Base-by-base conservation (phyloP, 345 rosid genomes). In the Citrus hindsii region DNA sequence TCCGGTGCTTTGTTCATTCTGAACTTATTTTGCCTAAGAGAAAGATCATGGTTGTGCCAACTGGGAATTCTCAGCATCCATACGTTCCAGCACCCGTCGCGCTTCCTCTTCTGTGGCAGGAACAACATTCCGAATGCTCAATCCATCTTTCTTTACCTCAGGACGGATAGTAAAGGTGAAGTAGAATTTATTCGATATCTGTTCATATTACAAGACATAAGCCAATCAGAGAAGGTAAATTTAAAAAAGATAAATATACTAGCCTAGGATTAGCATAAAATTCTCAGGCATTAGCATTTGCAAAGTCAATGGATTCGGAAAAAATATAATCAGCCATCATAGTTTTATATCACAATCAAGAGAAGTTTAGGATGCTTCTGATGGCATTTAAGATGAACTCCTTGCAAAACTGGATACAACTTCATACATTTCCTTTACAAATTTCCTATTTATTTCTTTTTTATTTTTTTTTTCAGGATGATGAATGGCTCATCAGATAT, bases 61-160 rank as follows among this genome's bases (percentile, higher is more conserved):
- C 42, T 67, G 79, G 73, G 83, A 84, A 80, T 77, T 77, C 86
- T 93, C 94, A 59, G 93, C 92, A 81, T 93, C 97, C 89, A 90
- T 89, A 1, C 95, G 92, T 77, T 94, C 97, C 6, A 94, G 89
- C 71, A 93, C 97, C 7, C 92, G 90, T 42, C 72, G 84, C 0
- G 97, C 98, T 87, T 94, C 98, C 80, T 88, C 97, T 87, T 93
- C 98, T 0, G 95, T 88, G 16, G 94, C 87, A 0, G 98, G 98
- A 76, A 94, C 97, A 71, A 92, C 98, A 61, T 90, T 94, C 58
- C 97, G 88, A 73, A 93, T 92, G 80, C 74, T 89, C 83, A 84
- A 76, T 78, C 91, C 91, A 67, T 89, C 87, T 83, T 77, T 90
- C 82, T 89, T 87, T 37, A 95, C 93, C 82, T 93, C 97, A 6